Evolutionary conservation across 2,329 filamentous ascomycete genomes (phyloP).

Genomic region (Fusarium sp.): DNA sequence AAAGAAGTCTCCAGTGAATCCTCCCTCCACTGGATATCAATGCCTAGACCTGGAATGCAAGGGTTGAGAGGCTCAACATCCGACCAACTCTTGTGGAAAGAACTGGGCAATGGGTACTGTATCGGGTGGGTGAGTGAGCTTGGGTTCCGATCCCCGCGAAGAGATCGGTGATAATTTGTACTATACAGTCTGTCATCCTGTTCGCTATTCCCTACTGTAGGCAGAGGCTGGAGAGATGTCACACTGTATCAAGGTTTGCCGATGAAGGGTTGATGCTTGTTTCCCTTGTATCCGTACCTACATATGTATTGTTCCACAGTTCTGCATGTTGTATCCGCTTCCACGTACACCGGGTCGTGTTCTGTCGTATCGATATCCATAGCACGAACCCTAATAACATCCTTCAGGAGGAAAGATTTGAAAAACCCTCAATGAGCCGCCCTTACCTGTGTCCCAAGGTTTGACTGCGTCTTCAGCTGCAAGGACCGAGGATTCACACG

Average conservation of each 20-base stretch:
- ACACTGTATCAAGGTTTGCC: background rate
- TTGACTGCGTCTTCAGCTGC: constrained; percentile 16
- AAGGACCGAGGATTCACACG: constrained; percentile 36
- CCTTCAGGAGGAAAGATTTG: background rate
- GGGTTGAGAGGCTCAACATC: constrained; percentile 27
- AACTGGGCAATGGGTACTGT: background rate
- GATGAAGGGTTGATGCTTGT: constrained; percentile 1
- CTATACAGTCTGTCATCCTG: background rate
- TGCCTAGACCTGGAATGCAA: constrained; percentile 2
- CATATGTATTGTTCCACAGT: constrained; percentile 1
- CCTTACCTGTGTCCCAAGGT: background rate
- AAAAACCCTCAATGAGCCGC: background rate
- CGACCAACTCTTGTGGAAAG: constrained; percentile 5
- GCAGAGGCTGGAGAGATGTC: background rate
- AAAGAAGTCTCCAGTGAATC: background rate
- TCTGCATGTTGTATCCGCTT: constrained; percentile 1
- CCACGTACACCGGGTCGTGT: constrained; percentile 7
- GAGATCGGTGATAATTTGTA: constrained; percentile 5
- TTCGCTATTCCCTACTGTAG: background rate
- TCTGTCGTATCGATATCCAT: constrained; percentile 20
- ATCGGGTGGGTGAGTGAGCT: background rate
- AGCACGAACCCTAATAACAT: constrained; percentile 13
- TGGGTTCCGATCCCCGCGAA: constrained; percentile 10
- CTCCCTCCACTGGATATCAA: background rate
- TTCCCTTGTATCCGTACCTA: background rate